Base-by-base conservation (phyloP, 2,329 filamentous ascomycete genomes). In the Piedraia hortae region DNA sequence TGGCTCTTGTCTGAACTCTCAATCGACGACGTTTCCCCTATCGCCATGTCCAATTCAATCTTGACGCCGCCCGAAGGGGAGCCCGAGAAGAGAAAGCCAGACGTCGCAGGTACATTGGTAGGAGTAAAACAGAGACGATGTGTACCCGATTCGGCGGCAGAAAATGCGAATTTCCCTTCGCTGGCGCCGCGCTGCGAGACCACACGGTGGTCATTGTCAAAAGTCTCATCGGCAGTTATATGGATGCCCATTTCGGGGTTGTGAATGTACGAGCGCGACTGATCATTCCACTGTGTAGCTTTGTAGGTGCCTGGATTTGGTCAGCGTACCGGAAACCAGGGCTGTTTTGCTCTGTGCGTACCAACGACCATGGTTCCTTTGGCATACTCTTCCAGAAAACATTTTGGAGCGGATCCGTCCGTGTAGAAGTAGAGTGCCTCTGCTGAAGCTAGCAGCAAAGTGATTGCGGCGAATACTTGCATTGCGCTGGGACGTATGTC, bases 381-480 rank as follows among this genome's bases (percentile, higher is more conserved):
- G 33, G 85, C 80, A 27, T 97, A 62, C 49, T 93, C 82, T 54
- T 97, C 85, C 52, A 73, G 89, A 64, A 97, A 97, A 53, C 85
- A 97, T 53, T 88, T 91, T 34, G 75, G 70, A 32, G 62, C 54
- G 21, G 62, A 60, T 39, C 72, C 74, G 45, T 93, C 78, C 46
- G 93, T 68, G 56, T 73, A 93, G 59, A 97, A 89, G 64, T 89
- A 82, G 27, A 97, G 62, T 25, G 80, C 78, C 43, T 78, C 71
- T 30, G 71, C 64, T 28, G 66, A 64, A 16, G 57, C 41, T 20
- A 28, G 57, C 42, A 34, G 50, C 48, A 43, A 29, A 6, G 36
- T 36, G 16, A 40, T 30, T 26, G 36, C 26, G 17, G 31, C 16
- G 21, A 32, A 26, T 21, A 28, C 19, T 19, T 31, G 20, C 21